These are phyloP conservation scores for Picochlorum costavermella DNA, from an alignment of 139 green algal genomes.

Conservation along the genomic window DNA sequence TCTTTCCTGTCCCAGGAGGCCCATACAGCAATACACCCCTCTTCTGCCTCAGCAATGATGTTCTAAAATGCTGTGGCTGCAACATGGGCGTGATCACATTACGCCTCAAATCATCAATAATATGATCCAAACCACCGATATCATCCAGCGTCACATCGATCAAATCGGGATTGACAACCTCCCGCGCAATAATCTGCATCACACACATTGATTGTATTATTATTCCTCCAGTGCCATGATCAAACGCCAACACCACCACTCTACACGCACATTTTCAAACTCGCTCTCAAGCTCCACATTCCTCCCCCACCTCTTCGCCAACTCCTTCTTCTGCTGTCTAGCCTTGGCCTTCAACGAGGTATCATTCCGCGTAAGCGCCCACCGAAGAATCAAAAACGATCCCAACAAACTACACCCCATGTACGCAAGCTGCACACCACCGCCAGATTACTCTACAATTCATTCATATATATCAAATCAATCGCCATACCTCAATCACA, in stretches of 20 bases:
- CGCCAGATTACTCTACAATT: not conserved
- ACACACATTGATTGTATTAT: constrained; percentile 4
- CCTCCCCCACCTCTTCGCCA: constrained; percentile 28
- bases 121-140: constrained; percentile 69
- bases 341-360: constrained; percentile 18
- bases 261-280: constrained; percentile 29
- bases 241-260: not conserved
- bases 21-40: constrained; percentile 88
- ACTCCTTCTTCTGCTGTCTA: constrained; percentile 27
- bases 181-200: constrained; percentile 59
- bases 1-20: constrained; percentile 87
- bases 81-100: constrained; percentile 78
- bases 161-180: constrained; percentile 73
- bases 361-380: constrained; percentile 32
- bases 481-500: constrained; percentile 3
- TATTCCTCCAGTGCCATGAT: no score
- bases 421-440: constrained; percentile 25
- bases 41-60: constrained; percentile 65
- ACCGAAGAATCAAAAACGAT: constrained; percentile 33
- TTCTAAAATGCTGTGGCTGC: constrained; percentile 65
- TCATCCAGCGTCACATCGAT: constrained; percentile 69
- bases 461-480: not conserved
- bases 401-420: constrained; percentile 31
- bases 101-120: constrained; percentile 44
- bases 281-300: constrained; percentile 29